phyloP scores from a whole-genome alignment of 2,329 filamentous ascomycete genomes.

The Ophiostoma sp. region DNA sequence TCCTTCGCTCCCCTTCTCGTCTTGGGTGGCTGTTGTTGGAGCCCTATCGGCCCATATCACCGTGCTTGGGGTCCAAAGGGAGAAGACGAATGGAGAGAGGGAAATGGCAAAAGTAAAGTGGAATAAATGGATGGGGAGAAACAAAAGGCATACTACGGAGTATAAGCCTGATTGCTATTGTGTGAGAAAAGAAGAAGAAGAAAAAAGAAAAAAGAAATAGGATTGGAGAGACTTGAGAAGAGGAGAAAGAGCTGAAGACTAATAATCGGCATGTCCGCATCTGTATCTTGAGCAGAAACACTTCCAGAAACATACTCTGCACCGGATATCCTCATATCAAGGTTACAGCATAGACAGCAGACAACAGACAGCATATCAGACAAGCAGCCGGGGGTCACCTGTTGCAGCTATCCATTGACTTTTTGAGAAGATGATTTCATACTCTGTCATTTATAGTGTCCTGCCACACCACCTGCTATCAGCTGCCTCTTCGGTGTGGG shows the following conservation, averaged over 20 bases:
- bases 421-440: no score
- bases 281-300: background rate
- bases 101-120: background rate
- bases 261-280: background rate
- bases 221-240: background rate
- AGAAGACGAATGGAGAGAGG: background rate
- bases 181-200: background rate
- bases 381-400: background rate
- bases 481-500: background rate
- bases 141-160: no score
- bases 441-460: no score
- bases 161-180: no score
- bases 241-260: background rate
- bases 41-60: conserved; percentile 13
- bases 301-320: background rate
- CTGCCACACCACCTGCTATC: background rate
- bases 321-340: conserved; percentile 2
- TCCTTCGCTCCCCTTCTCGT: background rate
- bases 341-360: background rate
- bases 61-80: conserved; percentile 2
- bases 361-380: background rate
- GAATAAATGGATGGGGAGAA: background rate
- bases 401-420: background rate
- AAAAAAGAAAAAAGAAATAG: background rate
- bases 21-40: background rate